Evolutionary conservation across 306 rosid genomes (phyloP).

Genomic region (Vigna reflexopilosa): DNA sequence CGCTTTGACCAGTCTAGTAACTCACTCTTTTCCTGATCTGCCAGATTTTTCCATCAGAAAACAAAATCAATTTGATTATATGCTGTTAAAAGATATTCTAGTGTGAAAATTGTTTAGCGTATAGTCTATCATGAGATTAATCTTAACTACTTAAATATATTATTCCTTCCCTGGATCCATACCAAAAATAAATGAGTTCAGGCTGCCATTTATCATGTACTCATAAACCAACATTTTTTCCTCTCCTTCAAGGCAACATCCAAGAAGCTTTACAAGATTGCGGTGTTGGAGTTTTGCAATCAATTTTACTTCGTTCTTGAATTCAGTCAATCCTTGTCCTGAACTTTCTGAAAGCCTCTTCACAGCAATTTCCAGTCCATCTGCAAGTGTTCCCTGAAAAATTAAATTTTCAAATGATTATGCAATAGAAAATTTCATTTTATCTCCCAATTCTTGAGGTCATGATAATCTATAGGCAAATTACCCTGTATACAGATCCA

Average conservation of each 20-base stretch:
- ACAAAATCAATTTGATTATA: not conserved
- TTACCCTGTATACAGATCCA: slow-evolving; percentile 65
- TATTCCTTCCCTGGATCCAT: not conserved
- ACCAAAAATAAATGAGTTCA: slow-evolving; percentile 63
- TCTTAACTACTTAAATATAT: not conserved
- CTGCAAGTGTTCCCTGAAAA: slow-evolving; percentile 53
- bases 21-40: slow-evolving; percentile 51
- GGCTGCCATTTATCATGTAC: slow-evolving; percentile 55
- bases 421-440: not conserved
- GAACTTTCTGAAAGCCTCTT: slow-evolving; percentile 61
- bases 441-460: not conserved
- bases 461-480: slow-evolving; percentile 11
- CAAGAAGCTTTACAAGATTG: slow-evolving; percentile 65
- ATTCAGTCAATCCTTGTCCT: slow-evolving; percentile 56
- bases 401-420: not conserved
- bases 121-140: slow-evolving; percentile 10
- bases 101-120: not conserved
- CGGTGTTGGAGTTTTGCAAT: slow-evolving; percentile 67
- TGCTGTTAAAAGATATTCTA: not conserved
- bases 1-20: slow-evolving; percentile 62
- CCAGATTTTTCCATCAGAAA: not conserved
- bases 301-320: slow-evolving; percentile 61
- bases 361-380: slow-evolving; percentile 64
- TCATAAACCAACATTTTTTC: slow-evolving; percentile 57
- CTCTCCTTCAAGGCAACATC: slow-evolving; percentile 59